A percentile compares a stretch with the other conserved stretches of the same genome.
Conservation (phyloP, 148 eudicot genomes). For the Suaeda aralocaspica region DNA sequence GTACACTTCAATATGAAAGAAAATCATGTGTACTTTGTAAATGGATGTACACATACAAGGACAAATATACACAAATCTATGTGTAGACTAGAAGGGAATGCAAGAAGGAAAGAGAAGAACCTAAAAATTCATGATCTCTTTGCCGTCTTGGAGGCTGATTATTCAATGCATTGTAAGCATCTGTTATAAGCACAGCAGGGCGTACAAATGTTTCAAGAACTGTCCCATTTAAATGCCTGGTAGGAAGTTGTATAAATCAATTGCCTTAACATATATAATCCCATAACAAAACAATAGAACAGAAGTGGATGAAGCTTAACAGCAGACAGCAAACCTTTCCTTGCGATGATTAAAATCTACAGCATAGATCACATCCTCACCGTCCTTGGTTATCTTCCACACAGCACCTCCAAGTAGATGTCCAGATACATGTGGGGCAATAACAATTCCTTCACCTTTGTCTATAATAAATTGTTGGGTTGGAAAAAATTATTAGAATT, state of each 20-base stretch:
- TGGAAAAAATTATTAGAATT: constrained; percentile 3
- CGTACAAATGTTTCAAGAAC: constrained; percentile 87
- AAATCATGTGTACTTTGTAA: background rate
- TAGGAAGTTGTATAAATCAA: constrained; percentile 25
- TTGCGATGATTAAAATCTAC: constrained; percentile 98
- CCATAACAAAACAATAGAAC: constrained; percentile 2
- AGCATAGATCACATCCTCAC: constrained; percentile 94
- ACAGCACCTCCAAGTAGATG: constrained; percentile 93
- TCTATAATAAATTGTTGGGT: constrained; percentile 38
- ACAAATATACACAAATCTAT: background rate
- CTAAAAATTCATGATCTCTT: constrained; percentile 89
- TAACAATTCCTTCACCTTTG: constrained; percentile 96
- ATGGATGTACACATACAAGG: background rate
- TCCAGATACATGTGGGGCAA: constrained; percentile 96
- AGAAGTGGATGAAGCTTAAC: constrained; percentile 8
- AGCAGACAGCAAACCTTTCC: constrained; percentile 57
- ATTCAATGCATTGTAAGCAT: constrained; percentile 89
- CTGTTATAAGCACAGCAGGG: constrained; percentile 95
- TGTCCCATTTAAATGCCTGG: constrained; percentile 96
- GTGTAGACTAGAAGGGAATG: background rate
- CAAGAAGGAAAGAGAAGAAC: constrained; percentile 21
- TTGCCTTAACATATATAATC: constrained; percentile 1
- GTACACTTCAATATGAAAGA: constrained; percentile 4
- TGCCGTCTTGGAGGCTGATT: constrained; percentile 91
- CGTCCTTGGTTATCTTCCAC: constrained; percentile 95